Evolutionary conservation across 331 rosid genomes (phyloP).

Genomic region (Malus hybrid): DNA sequence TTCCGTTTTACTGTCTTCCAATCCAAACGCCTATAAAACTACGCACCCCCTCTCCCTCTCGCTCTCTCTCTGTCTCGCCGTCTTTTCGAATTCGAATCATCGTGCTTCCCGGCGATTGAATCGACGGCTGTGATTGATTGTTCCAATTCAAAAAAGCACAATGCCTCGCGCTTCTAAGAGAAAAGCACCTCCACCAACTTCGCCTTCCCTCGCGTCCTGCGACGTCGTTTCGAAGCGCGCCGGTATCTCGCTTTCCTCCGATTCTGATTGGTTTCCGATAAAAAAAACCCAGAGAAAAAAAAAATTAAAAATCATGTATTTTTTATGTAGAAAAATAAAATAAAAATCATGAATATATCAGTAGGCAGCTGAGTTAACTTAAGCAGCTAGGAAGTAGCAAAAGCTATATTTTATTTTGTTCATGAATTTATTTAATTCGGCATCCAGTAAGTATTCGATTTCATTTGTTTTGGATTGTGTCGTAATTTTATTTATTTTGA

Average conservation of each 20-base stretch:
- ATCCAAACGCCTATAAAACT: not conserved
- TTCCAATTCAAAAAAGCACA: not conserved
- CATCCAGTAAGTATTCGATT: not conserved
- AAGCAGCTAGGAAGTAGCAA: not conserved
- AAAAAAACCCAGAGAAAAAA: not conserved
- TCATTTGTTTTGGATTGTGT: not conserved
- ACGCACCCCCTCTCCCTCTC: not conserved
- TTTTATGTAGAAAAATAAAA: not conserved
- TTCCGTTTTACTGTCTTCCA: not conserved
- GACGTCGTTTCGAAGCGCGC: constrained; percentile 32
- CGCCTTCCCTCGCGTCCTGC: constrained; percentile 17
- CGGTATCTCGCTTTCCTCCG: constrained; percentile 21
- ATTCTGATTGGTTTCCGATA: constrained; percentile 17
- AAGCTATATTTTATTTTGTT: not conserved
- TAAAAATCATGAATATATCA: not conserved
- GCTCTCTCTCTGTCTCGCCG: not conserved
- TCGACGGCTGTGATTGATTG: not conserved
- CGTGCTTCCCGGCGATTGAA: not conserved
- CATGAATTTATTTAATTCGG: not conserved
- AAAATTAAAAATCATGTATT: not conserved
- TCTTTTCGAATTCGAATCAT: not conserved
- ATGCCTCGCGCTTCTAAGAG: constrained; percentile 60
- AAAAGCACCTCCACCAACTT: constrained; percentile 32
- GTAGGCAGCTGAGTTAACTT: not conserved
- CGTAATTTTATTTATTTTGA: not conserved